phyloP scores from a whole-genome alignment of 208 protist genomes.

The Leishmania arabica region DNA sequence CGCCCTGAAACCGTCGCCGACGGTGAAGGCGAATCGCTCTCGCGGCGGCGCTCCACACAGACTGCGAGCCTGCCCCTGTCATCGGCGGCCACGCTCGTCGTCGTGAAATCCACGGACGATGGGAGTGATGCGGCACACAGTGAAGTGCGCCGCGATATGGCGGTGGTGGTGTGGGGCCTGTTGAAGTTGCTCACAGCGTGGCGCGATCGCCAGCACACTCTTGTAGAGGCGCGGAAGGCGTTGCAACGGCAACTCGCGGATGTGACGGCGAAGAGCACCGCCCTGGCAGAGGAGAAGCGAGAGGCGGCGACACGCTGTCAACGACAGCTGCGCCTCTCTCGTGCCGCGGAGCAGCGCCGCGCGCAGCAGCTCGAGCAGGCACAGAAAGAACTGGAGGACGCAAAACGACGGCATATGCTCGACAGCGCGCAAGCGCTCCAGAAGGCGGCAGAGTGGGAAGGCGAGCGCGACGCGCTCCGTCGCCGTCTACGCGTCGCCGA shows the following conservation, averaged over 20 bases:
- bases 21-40: neutral
- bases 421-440: slow-evolving; percentile 8
- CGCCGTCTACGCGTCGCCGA: slow-evolving; percentile 3
- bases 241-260: neutral
- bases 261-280: neutral
- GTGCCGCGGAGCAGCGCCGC: slow-evolving; percentile 12
- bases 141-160: neutral
- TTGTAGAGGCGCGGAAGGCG: neutral
- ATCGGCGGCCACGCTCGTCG: neutral
- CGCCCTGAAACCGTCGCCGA: neutral
- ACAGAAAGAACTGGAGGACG: slow-evolving; percentile 23
- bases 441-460: neutral
- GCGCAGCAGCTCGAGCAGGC: slow-evolving; percentile 20
- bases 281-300: neutral
- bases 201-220: slow-evolving; percentile 13
- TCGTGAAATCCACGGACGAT: neutral
- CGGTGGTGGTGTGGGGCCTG: neutral
- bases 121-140: neutral
- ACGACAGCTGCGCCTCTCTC: slow-evolving; percentile 14
- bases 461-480: slow-evolving; percentile 17
- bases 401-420: slow-evolving; percentile 9
- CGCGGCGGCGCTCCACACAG: neutral
- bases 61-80: neutral
- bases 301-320: slow-evolving; percentile 13
- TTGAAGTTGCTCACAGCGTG: slow-evolving; percentile 22